Evolutionary conservation across 257 asterid genomes (phyloP), one percentile per base, ranked within the genome.

Genomic region (Capsicum chinense): DNA sequence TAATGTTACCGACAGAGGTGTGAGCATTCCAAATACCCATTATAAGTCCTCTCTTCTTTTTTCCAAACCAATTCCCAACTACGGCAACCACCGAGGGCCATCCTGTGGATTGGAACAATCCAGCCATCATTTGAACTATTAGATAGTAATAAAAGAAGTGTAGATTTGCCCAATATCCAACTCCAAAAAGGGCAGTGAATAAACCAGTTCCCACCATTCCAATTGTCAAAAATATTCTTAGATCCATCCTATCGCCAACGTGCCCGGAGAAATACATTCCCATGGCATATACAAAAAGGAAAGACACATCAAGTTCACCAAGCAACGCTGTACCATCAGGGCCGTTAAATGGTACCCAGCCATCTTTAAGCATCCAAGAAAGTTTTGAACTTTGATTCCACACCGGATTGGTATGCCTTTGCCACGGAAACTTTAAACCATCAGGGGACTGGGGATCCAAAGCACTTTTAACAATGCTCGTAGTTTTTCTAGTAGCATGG

Each of bases 1-100:
- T 89, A 66, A 97, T 97, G 89, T 97, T 97, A 60, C 99, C 99
- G 44, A 97, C 88, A 10, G 99, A 97, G 4, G 99, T 97, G 85
- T 97, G 99, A 74, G 99, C 93, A 83, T 95, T 97, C 99, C 99
- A 97, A 7, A 97, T 91, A 56, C 99, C 99, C 99, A 97, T 93
- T 84, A 97, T 97, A 71, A 97, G 99, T 13, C 99, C 99, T 57
- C 99, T 90, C 90, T 89, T 95, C 90, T 86, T 95, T 85, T 97
- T 95, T 86, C 99, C 99, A 12, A 95, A 97, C 99, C 99, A 95
- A 80, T 97, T 93, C 0, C 99, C 99, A 3, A 97, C 97, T 16
- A 97, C 95, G 0, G 99, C 98, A 21, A 97, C 99, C 83, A 97
- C 99, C 0, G 99, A 93, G 3, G 99, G 99, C 99, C 99, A 97